Base-by-base conservation (phyloP, 192 early-diverging fungal species). In the Backusella westeae region DNA sequence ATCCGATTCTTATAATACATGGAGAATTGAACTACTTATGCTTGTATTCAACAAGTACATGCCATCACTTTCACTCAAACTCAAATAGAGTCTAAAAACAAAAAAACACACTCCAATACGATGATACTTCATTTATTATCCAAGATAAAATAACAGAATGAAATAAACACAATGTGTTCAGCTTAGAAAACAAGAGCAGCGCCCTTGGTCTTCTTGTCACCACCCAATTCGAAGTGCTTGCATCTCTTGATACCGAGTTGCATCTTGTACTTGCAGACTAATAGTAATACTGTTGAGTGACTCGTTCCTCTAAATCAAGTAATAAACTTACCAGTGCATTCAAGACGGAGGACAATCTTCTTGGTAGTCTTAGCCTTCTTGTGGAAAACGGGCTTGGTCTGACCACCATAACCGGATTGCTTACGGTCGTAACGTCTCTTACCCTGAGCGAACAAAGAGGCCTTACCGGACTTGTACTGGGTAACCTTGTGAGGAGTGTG, bases 321-420 rank as follows among this genome's bases (percentile, higher is more conserved):
- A 19, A 2, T 41, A 41, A 6, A 70, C 69, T 46, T 71, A 71
- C 70, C 6, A 78, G 92, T 97, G 91, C 98, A 99, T 88, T 99
- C 97, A 52, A 99, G 89, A 91, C 96, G 95, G 79, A 99, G 93
- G 36, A 98, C 98, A 86, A 98, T 87, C 94, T 99, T 99, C 93
- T 98, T 99, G 89, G 96, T 99, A 80, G 98, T 99, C 95, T 99
- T 99, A 85, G 97, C 98, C 93, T 99, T 99, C 93, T 99, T 99
- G 95, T 98, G 97, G 96, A 99, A 99, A 82, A 99, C 95, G 84
- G 97, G 98, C 94, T 99, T 99, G 88, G 96, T 98, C 90, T 99
- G 98, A 92, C 98, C 98, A 96, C 98, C 98, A 90, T 93, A 98
- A 90, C 98, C 98, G 76, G 91, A 92, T 89, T 99, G 97, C 93